Evolutionary conservation across 2,329 filamentous ascomycete species (phyloP).

Genomic region (Neurospora crassa): DNA sequence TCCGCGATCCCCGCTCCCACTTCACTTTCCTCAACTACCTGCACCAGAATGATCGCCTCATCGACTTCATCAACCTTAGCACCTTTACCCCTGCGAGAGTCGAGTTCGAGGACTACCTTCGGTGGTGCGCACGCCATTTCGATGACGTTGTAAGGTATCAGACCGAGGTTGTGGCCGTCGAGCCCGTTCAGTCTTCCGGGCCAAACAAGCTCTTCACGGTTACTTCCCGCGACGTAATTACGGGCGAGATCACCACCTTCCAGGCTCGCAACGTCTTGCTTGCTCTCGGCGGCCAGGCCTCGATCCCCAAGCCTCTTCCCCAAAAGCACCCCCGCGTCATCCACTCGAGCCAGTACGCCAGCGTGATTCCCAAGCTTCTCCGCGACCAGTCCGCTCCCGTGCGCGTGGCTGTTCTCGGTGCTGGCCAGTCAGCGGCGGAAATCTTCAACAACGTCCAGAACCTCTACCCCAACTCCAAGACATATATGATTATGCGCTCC

Average conservation of each 20-base stretch:
- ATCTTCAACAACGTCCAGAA: conserved; percentile 84
- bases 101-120: conserved; percentile 93
- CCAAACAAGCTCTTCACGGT: conserved; percentile 59
- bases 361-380: conserved; percentile 51
- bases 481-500: conserved; percentile 70
- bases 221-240: conserved; percentile 50
- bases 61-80: conserved; percentile 82
- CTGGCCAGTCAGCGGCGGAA: conserved; percentile 87
- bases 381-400: conserved; percentile 47
- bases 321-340: conserved; percentile 63
- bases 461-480: conserved; percentile 72
- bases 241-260: conserved; percentile 42
- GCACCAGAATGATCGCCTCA: conserved; percentile 67
- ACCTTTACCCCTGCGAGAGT: conserved; percentile 80
- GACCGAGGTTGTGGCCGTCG: conserved; percentile 65
- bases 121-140: conserved; percentile 83
- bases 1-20: conserved; percentile 76
- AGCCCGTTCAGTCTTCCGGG: conserved; percentile 43
- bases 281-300: conserved; percentile 52
- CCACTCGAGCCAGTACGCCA: conserved; percentile 81
- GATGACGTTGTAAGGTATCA: conserved; percentile 63
- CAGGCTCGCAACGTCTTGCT: conserved; percentile 56
- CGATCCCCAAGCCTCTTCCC: conserved; percentile 61
- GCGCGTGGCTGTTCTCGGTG: conserved; percentile 76
- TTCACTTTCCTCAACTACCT: conserved; percentile 97